Evolutionary conservation across 2,329 filamentous ascomycete species (phyloP).

Genomic region (Meredithiella fracta): DNA sequence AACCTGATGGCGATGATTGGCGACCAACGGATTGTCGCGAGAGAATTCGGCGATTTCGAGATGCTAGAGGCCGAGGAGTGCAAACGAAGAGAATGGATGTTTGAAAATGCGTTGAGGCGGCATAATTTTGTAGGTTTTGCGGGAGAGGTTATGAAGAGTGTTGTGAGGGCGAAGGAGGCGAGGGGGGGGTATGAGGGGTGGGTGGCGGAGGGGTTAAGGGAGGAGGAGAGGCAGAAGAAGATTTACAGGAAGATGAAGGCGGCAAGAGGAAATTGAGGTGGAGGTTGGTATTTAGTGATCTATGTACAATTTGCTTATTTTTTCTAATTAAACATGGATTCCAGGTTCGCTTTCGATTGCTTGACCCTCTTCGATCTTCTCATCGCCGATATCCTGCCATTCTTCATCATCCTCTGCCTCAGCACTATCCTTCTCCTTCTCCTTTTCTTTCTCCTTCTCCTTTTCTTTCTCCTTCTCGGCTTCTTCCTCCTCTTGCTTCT

Average conservation of each 20-base stretch:
- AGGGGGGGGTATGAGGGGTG: constrained; percentile 48
- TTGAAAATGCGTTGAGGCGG: constrained; percentile 80
- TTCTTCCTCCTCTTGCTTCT: constrained; percentile 5
- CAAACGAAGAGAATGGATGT: constrained; percentile 76
- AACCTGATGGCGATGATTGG: constrained; percentile 86
- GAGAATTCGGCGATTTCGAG: constrained; percentile 69
- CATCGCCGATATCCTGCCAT: not conserved
- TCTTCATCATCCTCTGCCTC: not conserved
- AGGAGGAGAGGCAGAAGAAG: constrained; percentile 22
- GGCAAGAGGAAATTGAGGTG: constrained; percentile 20
- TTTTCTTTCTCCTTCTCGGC: not conserved
- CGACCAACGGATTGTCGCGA: constrained; percentile 61
- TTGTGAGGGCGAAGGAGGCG: constrained; percentile 56
- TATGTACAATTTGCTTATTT: not conserved
- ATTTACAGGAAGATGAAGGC: constrained; percentile 20
- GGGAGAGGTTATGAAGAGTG: constrained; percentile 74
- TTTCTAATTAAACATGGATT: not conserved
- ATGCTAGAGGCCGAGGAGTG: constrained; percentile 61
- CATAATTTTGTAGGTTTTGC: constrained; percentile 97
- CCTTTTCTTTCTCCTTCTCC: not conserved
- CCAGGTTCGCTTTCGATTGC: not conserved
- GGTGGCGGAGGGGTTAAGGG: constrained; percentile 29
- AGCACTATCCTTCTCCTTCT: not conserved
- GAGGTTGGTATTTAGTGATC: not conserved
- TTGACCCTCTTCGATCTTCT: not conserved